Evolutionary conservation across 129 eudicot species (phyloP), one percentile per base, ranked within the genome.

Genomic region (Flaveria sonorensis): DNA sequence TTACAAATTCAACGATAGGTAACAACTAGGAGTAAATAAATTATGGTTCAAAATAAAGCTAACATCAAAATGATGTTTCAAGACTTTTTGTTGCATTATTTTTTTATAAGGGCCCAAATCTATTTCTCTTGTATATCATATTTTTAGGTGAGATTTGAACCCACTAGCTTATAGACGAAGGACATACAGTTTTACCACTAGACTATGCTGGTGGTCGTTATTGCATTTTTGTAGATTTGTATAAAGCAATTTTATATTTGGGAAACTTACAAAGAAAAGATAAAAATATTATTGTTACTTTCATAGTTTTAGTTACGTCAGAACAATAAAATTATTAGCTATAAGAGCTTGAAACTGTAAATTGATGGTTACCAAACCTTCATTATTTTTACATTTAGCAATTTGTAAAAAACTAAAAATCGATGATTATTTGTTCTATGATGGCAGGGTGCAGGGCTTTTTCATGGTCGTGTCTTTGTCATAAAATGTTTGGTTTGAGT

Each of bases 381-480:
- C 39, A 60, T 60, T 59, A 11, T 60, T 60, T 60, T 23, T 24
- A 24, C 18, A 61, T 61, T 23, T 61, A 61, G 39, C 19, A 61
- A 13, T 10, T 59, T 26, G 24, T 26, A 61, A 61, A 24, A 61
- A 24, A 4, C 18, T 61, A 26, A 24, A 60, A 61, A 24, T 61
- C 9, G 40, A 61, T 26, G 16, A 24, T 26, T 60, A 24, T 61
- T 61, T 61, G 67, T 61, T 61, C 18, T 61, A 13, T 61, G 13
- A 24, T 24, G 42, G 19, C 67, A 61, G 53, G 30, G 18, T 66
- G 47, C 46, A 32, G 71, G 24, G 20, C 26, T 39, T 42, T 68
- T 18, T 68, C 53, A 42, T 19, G 14, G 72, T 68, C 2, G 72
- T 72, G 18, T 72, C 66, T 36, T 52, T 72, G 63, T 51, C 76